Conservation (phyloP, 75 land plant species). For the Cunninghamia lanceolata region DNA sequence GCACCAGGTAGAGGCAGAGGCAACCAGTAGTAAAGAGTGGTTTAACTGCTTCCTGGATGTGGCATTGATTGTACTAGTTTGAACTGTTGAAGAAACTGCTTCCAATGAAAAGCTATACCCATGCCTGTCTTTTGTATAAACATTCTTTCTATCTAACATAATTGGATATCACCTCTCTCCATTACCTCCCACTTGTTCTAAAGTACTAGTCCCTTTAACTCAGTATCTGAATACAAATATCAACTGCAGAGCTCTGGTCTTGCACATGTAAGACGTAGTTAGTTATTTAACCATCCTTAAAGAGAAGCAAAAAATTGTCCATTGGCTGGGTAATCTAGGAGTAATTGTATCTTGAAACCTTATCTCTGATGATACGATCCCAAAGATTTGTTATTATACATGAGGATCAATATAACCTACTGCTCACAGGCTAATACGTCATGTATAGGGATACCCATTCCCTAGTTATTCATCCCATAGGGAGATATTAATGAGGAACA, state of each 20-base stretch:
- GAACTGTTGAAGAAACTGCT: not conserved
- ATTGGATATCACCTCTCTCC: not conserved
- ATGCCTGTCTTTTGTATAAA: not conserved
- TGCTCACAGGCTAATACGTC: no score
- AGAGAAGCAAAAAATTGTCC: no score
- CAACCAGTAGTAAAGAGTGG: not conserved
- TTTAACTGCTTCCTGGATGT: not conserved
- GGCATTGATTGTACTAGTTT: not conserved
- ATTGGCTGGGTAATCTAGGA: no score
- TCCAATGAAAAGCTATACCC: not conserved
- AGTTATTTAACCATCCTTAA: no score
- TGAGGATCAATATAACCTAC: no score
- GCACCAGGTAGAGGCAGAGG: not conserved
- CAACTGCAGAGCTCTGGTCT: not conserved
- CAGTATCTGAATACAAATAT: not conserved
- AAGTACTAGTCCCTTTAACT: not conserved
- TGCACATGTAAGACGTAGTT: not conserved
- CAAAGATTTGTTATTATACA: no score
- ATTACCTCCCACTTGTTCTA: no score
- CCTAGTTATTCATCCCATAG: not conserved
- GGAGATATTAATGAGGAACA: not conserved
- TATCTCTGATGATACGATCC: no score
- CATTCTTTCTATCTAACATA: not conserved
- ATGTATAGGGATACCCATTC: no score
- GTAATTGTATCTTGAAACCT: no score